Percentiles rank a stretch among this genome's conserved stretches.
phyloP scores from a whole-genome alignment of 352 stramenopile genomes.

The Plasmopara viticola region DNA sequence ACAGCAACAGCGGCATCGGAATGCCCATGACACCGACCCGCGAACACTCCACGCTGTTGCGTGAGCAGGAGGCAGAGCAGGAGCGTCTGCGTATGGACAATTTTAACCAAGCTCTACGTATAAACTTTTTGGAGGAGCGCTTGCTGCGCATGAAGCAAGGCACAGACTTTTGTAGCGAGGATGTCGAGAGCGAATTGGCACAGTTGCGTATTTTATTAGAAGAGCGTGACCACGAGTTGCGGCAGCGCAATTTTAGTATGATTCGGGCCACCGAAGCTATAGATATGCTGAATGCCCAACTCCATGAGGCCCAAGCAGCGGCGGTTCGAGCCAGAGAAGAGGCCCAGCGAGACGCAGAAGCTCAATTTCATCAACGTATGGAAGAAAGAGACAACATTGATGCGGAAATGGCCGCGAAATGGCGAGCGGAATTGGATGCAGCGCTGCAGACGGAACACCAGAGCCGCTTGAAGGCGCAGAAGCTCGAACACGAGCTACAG shows the following conservation, averaged over 20 bases:
- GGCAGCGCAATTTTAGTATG: conserved; percentile 51
- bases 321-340: conserved; percentile 22
- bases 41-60: conserved; percentile 33
- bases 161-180: conserved; percentile 50
- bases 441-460: conserved; percentile 30
- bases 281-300: conserved; percentile 40
- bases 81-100: conserved; percentile 65
- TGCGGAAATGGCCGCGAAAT: conserved; percentile 32
- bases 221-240: conserved; percentile 56
- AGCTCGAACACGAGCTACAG: conserved; percentile 36
- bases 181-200: conserved; percentile 53
- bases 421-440: conserved; percentile 31
- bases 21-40: conserved; percentile 16
- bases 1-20: not conserved
- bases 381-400: conserved; percentile 24
- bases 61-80: conserved; percentile 48
- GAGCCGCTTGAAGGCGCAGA: conserved; percentile 16
- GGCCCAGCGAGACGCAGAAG: conserved; percentile 19
- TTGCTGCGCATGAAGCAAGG: conserved; percentile 54
- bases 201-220: conserved; percentile 53
- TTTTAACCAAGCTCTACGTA: conserved; percentile 65
- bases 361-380: conserved; percentile 27
- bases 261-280: conserved; percentile 55
- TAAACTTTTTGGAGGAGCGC: conserved; percentile 63
- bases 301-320: conserved; percentile 27